These are phyloP conservation scores for Penicillium chermesinum DNA, from an alignment of 495 filamentous ascomycete species.

Conservation along the genomic window DNA sequence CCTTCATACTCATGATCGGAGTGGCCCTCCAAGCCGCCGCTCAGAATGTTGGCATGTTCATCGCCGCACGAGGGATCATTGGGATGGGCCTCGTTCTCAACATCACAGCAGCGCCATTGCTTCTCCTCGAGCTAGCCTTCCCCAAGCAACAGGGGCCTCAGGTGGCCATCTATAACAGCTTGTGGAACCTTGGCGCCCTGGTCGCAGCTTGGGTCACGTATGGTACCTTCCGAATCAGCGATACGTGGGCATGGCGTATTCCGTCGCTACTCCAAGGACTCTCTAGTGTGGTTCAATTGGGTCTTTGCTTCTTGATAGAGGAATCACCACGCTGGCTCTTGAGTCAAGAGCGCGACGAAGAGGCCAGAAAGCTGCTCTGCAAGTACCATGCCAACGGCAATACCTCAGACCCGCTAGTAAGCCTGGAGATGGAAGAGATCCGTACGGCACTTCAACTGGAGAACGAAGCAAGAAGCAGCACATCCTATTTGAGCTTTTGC, in stretches of 20 bases:
- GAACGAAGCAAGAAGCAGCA: conserved; percentile 27
- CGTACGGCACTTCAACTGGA: conserved; percentile 20
- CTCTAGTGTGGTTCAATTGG: conserved; percentile 41
- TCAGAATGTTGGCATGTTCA: conserved; percentile 52
- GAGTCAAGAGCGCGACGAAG: conserved; percentile 23
- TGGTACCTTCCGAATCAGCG: conserved; percentile 17
- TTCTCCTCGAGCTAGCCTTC: conserved; percentile 61
- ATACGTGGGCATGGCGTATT: conserved; percentile 46
- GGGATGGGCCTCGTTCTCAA: conserved; percentile 59
- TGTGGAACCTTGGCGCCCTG: conserved; percentile 50
- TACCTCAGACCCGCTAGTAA: conserved; percentile 13
- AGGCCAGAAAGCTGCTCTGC: conserved; percentile 29
- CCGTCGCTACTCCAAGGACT: conserved; percentile 45
- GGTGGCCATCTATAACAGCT: conserved; percentile 59
- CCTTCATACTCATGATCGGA: conserved; percentile 64
- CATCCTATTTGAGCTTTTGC: conserved; percentile 50
- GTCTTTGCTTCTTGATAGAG: conserved; percentile 11
- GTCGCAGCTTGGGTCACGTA: conserved; percentile 21
- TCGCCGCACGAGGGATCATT: conserved; percentile 41
- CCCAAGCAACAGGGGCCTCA: conserved; percentile 63
- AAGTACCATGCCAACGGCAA: conserved; percentile 26
- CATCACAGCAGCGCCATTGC: conserved; percentile 55
- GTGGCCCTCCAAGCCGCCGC: conserved; percentile 51
- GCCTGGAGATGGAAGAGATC: conserved; percentile 24
- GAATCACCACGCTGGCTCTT: conserved; percentile 32